Conservation (phyloP, 2,329 filamentous ascomycete species). For the Macrophomina tecta region DNA sequence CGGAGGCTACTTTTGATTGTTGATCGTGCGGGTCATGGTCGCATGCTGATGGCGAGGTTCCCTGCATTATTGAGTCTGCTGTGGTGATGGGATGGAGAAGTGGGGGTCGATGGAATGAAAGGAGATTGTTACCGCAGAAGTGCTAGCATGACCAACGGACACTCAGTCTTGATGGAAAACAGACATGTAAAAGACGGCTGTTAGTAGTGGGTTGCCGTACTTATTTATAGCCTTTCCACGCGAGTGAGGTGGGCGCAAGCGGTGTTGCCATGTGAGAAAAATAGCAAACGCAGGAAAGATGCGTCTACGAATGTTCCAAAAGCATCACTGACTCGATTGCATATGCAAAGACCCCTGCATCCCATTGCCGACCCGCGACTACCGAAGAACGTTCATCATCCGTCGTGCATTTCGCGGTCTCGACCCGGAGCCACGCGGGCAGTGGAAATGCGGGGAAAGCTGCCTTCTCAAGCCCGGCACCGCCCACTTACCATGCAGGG, state of each 20-base stretch:
- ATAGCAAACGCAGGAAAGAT: neutral
- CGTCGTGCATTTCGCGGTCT: neutral
- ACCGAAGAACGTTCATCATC: neutral
- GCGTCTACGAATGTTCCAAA: too few species aligned
- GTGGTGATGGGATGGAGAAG: too few species aligned
- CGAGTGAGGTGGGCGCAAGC: too few species aligned
- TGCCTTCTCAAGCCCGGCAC: neutral
- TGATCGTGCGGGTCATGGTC: neutral
- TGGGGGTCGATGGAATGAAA: too few species aligned
- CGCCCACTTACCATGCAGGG: conserved; percentile 2
- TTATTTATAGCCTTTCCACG: too few species aligned
- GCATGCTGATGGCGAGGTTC: neutral
- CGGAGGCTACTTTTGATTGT: neutral
- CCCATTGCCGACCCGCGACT: neutral
- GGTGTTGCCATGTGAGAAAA: too few species aligned
- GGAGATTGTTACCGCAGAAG: too few species aligned
- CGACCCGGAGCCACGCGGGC: conserved; percentile 6
- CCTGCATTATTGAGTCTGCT: too few species aligned
- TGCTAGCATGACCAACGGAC: too few species aligned
- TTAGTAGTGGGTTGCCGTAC: too few species aligned
- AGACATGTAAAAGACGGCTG: too few species aligned
- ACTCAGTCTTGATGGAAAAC: too few species aligned
- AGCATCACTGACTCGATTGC: neutral
- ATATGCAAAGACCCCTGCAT: neutral
- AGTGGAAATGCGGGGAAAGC: neutral